Conservation (phyloP, 1,284 basidiomycete species). For the Marasmius sp. region DNA sequence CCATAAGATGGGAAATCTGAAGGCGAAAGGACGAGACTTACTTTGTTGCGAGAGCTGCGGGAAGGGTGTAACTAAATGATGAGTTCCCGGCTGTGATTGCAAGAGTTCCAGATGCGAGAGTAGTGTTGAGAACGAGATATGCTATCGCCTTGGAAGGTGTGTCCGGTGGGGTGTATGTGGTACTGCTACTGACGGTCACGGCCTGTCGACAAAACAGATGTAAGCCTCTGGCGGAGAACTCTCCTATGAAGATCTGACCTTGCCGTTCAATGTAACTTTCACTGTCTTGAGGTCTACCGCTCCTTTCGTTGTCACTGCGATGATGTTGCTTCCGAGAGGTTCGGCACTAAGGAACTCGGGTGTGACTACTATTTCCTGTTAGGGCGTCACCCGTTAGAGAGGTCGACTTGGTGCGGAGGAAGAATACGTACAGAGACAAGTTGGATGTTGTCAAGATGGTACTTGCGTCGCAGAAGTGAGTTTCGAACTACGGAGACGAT, state of each 20-base stretch:
- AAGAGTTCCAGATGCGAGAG: slow-evolving; percentile 39
- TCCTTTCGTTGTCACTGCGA: slow-evolving; percentile 47
- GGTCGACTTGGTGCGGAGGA: slow-evolving; percentile 24
- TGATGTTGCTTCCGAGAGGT: slow-evolving; percentile 42
- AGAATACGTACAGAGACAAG: slow-evolving; percentile 35
- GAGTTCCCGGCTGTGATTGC: slow-evolving; percentile 37
- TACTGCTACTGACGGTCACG: slow-evolving; percentile 30
- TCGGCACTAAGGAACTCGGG: slow-evolving; percentile 51
- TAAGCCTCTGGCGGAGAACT: not conserved
- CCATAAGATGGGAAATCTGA: not conserved
- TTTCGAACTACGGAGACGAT: not conserved
- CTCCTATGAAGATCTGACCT: slow-evolving; percentile 21
- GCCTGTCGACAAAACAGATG: slow-evolving; percentile 20
- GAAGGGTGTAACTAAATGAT: slow-evolving; percentile 40
- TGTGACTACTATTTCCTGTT: slow-evolving; percentile 37
- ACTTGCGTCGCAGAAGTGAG: slow-evolving; percentile 24
- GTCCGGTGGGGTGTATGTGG: slow-evolving; percentile 39
- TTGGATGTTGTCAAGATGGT: slow-evolving; percentile 47
- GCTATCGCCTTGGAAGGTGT: slow-evolving; percentile 45
- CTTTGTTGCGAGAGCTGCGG: slow-evolving; percentile 39
- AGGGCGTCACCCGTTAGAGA: not conserved
- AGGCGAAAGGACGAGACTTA: slow-evolving; percentile 9
- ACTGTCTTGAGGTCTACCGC: slow-evolving; percentile 40
- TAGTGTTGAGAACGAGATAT: slow-evolving; percentile 40
- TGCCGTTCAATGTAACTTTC: slow-evolving; percentile 37